Conservation (phyloP, 768 basidiomycete genomes). For the Podaxis pistillaris region DNA sequence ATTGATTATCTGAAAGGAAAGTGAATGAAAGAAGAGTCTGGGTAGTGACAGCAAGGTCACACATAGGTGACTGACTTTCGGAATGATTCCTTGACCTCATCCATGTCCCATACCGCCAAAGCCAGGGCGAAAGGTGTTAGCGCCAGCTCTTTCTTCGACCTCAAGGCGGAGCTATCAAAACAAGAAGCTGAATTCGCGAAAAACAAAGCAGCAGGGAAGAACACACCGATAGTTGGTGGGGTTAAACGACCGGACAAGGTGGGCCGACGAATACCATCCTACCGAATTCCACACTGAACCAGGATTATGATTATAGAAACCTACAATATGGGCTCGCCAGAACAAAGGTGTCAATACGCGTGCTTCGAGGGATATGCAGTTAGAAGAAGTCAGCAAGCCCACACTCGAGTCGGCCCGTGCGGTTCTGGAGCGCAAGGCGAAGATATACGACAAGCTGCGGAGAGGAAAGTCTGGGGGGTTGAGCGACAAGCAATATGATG, state of each 20-base stretch:
- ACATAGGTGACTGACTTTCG: not conserved
- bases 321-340: slow-evolving; percentile 70
- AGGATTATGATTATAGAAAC: slow-evolving; percentile 50
- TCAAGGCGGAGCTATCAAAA: slow-evolving; percentile 71
- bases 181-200: slow-evolving; percentile 57
- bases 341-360: slow-evolving; percentile 74
- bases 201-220: slow-evolving; percentile 58
- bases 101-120: slow-evolving; percentile 53
- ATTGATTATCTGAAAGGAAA: no score
- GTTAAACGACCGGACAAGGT: slow-evolving; percentile 74
- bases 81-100: not conserved
- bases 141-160: slow-evolving; percentile 76
- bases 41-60: not conserved
- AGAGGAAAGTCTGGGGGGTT: slow-evolving; percentile 80
- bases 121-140: slow-evolving; percentile 70
- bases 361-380: slow-evolving; percentile 64
- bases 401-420: slow-evolving; percentile 73
- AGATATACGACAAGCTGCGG: slow-evolving; percentile 75
- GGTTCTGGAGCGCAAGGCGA: slow-evolving; percentile 72
- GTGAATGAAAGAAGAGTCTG: not conserved
- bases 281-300: not conserved
- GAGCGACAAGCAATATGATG: slow-evolving; percentile 70
- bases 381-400: slow-evolving; percentile 65
- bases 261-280: slow-evolving; percentile 8
- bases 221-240: slow-evolving; percentile 54